These are phyloP conservation scores for Phytophthora boehmeriae DNA, from an alignment of 352 stramenopile species.

Conservation along the genomic window DNA sequence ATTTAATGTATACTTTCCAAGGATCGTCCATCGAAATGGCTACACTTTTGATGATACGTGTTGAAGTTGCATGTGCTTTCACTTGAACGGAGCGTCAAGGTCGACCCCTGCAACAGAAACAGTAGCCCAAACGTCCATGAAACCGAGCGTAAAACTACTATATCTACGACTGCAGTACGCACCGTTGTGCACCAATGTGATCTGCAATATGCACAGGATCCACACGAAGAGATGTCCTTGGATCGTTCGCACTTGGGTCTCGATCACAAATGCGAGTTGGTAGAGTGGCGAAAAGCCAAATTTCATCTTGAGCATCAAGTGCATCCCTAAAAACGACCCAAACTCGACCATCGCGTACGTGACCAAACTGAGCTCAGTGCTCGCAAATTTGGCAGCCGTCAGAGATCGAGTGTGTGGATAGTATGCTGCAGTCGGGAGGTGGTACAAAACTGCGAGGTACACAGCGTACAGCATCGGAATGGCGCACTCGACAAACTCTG, in stretches of 20 bases:
- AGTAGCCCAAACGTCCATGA: too few relatives aligned
- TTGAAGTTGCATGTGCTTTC: too few relatives aligned
- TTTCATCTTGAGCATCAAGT: constrained; percentile 13
- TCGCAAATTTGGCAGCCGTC: not conserved
- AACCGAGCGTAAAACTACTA: too few relatives aligned
- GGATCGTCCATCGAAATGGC: too few relatives aligned
- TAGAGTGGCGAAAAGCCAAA: constrained; percentile 32
- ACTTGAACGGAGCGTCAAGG: too few relatives aligned
- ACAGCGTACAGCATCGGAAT: constrained; percentile 30
- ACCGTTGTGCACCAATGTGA: constrained; percentile 29
- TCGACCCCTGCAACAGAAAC: too few relatives aligned
- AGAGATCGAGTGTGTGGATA: constrained; percentile 21
- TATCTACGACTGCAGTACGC: too few relatives aligned
- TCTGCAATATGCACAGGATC: constrained; percentile 29
- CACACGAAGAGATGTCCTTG: constrained; percentile 33
- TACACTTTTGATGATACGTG: too few relatives aligned
- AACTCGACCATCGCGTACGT: constrained; percentile 6
- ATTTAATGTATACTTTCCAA: too few relatives aligned
- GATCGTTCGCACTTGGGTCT: constrained; percentile 29
- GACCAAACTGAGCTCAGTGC: not conserved
- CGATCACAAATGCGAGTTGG: constrained; percentile 43
- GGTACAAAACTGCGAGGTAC: constrained; percentile 20
- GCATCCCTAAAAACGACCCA: constrained; percentile 3
- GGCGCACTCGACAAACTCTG: constrained; percentile 32
- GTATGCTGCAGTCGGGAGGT: constrained; percentile 30